phyloP scores from a whole-genome alignment of 2,329 filamentous ascomycete species.

The Decorospora gaudefroyi region DNA sequence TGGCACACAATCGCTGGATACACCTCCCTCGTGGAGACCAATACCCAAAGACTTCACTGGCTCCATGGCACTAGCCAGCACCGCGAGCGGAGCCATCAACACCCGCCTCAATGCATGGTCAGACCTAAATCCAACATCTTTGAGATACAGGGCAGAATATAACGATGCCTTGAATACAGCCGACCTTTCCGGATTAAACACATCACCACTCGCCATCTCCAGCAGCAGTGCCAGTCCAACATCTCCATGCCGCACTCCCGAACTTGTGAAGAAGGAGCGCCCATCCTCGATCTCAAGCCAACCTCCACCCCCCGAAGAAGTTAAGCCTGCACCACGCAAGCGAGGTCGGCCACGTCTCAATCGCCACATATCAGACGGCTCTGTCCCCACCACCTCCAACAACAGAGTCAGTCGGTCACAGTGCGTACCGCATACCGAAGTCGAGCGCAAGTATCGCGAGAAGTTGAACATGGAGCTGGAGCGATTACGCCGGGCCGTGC shows the following conservation, averaged over 20 bases:
- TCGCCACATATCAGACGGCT: slow-evolving; percentile 6
- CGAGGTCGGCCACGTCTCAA: slow-evolving; percentile 12
- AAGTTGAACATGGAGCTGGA: slow-evolving; percentile 34
- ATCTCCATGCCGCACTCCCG: too few relatives aligned
- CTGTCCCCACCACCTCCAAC: background rate
- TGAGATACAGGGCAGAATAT: slow-evolving; percentile 6
- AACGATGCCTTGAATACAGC: slow-evolving; percentile 6
- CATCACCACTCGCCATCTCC: slow-evolving; percentile 10
- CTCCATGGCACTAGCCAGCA: background rate
- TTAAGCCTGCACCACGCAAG: slow-evolving; percentile 11
- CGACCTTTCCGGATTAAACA: slow-evolving; percentile 4
- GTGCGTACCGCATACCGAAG: slow-evolving; percentile 31
- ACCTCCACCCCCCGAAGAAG: background rate
- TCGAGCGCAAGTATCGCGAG: slow-evolving; percentile 20
- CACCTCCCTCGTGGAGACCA: slow-evolving; percentile 5
- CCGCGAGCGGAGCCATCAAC: background rate
- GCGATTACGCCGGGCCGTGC: slow-evolving; percentile 27
- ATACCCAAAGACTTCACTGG: slow-evolving; percentile 7
- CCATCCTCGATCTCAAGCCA: slow-evolving; percentile 3
- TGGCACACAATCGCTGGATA: slow-evolving; percentile 1
- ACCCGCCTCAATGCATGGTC: slow-evolving; percentile 7
- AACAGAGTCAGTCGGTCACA: slow-evolving; percentile 9
- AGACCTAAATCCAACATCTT: slow-evolving; percentile 3
- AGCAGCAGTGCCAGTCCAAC: slow-evolving; percentile 5
- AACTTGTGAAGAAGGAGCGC: too few relatives aligned